Evolutionary conservation across 441 rosid genomes (phyloP), one percentile per base, ranked within the genome.

Genomic region (Omphalea diandra): DNA sequence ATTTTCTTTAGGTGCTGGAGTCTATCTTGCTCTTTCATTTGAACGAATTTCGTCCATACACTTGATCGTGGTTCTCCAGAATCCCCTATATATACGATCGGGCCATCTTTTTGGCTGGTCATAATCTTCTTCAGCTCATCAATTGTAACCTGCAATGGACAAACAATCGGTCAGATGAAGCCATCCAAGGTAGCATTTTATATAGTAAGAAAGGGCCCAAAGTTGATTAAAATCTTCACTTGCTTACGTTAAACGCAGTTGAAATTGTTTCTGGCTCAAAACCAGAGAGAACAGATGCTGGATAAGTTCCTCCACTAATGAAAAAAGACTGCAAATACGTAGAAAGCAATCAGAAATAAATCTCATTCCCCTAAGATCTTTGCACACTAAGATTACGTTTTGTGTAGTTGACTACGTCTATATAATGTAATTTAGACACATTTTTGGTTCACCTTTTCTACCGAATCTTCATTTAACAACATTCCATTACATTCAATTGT

Each of bases 231-330:
- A n/a, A 40, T 40, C 41, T 12, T 33, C 1, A 2, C 3, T 20
- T 69, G 55, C 90, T 85, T 65, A 92, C 97, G 46, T 94, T 94
- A 43, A 92, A 78, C 71, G 97, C 97, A 53, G 83, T 80, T 26
- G 90, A 76, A 41, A 94, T 85, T 3, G 92, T 88, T 71, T 86
- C 80, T 0, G 43, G 76, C 11, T 83, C 87, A 44, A 94, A 94
- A 26, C 99, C 97, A 18, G 88, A 77, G 5, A 92, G 88, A 63
- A 92, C 65, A 22, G 98, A 88, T 1, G 80, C 20, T 2, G 85
- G 89, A 74, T 83, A 53, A 18, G 78, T 69, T 18, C 98, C 98
- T 76, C 97, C 98, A 29, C 90, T 96, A 1, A 94, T 77, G 75
- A 82, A 92, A 88, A 94, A 92, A 40, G 96, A 86, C 94, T 92